These are phyloP conservation scores for Phaeosphaeriaceae sp. DNA, from an alignment of 2,329 filamentous ascomycete species.

Conservation along the genomic window DNA sequence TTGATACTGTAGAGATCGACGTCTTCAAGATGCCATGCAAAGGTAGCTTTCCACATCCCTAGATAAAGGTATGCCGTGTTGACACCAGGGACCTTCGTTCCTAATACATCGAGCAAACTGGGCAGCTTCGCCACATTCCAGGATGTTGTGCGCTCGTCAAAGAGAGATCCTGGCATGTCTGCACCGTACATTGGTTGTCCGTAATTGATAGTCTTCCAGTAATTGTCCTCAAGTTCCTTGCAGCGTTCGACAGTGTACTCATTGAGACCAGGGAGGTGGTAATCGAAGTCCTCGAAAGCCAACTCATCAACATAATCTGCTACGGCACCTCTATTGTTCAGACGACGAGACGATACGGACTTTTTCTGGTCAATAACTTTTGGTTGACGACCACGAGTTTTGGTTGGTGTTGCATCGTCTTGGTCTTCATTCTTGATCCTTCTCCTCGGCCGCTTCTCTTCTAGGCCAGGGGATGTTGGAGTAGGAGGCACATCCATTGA, in stretches of 20 bases:
- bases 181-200: conserved; percentile 94
- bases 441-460: conserved; percentile 44
- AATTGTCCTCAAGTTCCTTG: conserved; percentile 89
- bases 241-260: conserved; percentile 92
- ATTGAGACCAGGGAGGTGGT: conserved; percentile 79
- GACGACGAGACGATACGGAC: conserved; percentile 84
- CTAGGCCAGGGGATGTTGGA: conserved; percentile 52
- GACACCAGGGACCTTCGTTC: conserved; percentile 94
- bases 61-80: conserved; percentile 98
- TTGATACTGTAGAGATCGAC: conserved; percentile 99
- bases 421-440: conserved; percentile 46
- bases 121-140: conserved; percentile 97
- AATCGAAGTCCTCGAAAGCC: conserved; percentile 89
- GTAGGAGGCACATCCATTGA: conserved; percentile 48
- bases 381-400: conserved; percentile 60
- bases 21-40: conserved; percentile 98
- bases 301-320: conserved; percentile 85
- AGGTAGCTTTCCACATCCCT: conserved; percentile 99
- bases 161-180: conserved; percentile 94
- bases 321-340: conserved; percentile 81
- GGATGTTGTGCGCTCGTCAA: conserved; percentile 79
- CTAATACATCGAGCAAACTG: conserved; percentile 90
- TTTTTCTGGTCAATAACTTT: conserved; percentile 53
- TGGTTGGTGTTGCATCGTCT: conserved; percentile 60
- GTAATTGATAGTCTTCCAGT: conserved; percentile 98